These are phyloP conservation scores for Aspergillus asperescens DNA, from an alignment of 495 filamentous ascomycete genomes.

Conservation along the genomic window DNA sequence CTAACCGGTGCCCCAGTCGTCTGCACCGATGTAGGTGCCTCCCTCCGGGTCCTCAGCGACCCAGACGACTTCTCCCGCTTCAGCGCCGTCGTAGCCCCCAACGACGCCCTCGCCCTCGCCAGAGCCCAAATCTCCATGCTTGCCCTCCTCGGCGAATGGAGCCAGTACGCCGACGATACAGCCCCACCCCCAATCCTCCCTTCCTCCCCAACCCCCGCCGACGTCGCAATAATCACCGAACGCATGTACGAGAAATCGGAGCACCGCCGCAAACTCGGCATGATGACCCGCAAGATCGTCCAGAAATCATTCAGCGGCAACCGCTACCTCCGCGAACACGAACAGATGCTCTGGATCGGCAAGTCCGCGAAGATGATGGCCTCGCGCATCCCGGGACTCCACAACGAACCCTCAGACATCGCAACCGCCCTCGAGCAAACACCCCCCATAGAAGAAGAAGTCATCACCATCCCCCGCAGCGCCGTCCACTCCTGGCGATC, in stretches of 20 bases:
- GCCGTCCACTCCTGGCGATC: slow-evolving; percentile 39
- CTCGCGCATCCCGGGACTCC: slow-evolving; percentile 23
- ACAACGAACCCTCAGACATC: slow-evolving; percentile 26
- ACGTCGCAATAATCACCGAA: slow-evolving; percentile 49
- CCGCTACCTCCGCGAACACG: slow-evolving; percentile 61
- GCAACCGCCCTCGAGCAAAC: slow-evolving; percentile 26
- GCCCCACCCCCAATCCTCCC: slow-evolving; percentile 42
- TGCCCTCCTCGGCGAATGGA: slow-evolving; percentile 57
- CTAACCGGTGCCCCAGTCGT: slow-evolving; percentile 60
- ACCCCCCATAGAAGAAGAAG: slow-evolving; percentile 34
- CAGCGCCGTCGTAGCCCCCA: slow-evolving; percentile 59
- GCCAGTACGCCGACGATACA: slow-evolving; percentile 46
- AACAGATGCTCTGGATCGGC: slow-evolving; percentile 65
- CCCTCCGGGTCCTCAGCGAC: slow-evolving; percentile 58
- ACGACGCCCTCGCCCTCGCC: slow-evolving; percentile 54
- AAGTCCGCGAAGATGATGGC: slow-evolving; percentile 44
- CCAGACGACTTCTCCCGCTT: slow-evolving; percentile 51
- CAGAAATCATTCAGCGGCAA: slow-evolving; percentile 57
- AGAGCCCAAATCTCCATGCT: slow-evolving; percentile 59
- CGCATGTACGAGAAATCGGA: slow-evolving; percentile 60
- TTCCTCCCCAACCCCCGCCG: slow-evolving; percentile 43
- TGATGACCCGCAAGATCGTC: slow-evolving; percentile 56
- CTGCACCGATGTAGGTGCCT: slow-evolving; percentile 61
- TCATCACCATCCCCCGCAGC: slow-evolving; percentile 37
- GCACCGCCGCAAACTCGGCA: slow-evolving; percentile 53